Base-by-base conservation (phyloP, 2,329 filamentous ascomycete genomes). In the Passalora sequoiae region DNA sequence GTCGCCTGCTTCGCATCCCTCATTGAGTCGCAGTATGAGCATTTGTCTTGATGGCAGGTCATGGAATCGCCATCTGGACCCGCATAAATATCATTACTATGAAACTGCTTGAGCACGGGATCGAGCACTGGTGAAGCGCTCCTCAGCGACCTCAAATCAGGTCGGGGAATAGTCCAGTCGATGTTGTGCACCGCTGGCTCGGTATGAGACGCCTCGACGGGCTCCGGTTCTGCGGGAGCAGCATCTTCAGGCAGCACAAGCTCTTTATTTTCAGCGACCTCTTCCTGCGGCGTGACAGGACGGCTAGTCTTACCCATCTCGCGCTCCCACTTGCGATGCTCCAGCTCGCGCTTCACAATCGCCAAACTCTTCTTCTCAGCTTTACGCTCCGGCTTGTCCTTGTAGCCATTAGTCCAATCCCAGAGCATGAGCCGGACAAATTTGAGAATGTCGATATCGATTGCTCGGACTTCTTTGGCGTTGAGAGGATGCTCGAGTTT, bases 321-420 rank as follows among this genome's bases (percentile, higher is more conserved):
- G 24, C 24, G 24, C 12, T 31, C 9, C 27, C 41, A 22, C 17
- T 9, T 28, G n/a, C 20, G 10, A 20, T n/a, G 17, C 20, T 17
- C 17, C n/a, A 44, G 37, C 35, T 44, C 41, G n/a, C 28, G 1
- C 35, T 35, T 38, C 19, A 44, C 33, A n/a, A 39, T 31, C 27
- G 29, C 17, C 8, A 44, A 19, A 25, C 33, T 44, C 35, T 31
- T 36, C 27, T 28, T 29, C 35, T 44, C 41, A 4, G 10, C 25
- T 9, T 17, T 6, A 10, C 33, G 33, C 21, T 36, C 33, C 15
- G 19, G 13, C 15, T 28, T 15, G 6, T 33, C 21, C 7, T 20
- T 8, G 7, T 24, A 15, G 1, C 33, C 41, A 22, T 28, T 39
- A 10, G 35, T 39, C 21, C 35, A 39, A 33, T 40, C 42, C 15